Evolutionary conservation across 345 rosid genomes (phyloP).

Genomic region (Litchi chinensis): DNA sequence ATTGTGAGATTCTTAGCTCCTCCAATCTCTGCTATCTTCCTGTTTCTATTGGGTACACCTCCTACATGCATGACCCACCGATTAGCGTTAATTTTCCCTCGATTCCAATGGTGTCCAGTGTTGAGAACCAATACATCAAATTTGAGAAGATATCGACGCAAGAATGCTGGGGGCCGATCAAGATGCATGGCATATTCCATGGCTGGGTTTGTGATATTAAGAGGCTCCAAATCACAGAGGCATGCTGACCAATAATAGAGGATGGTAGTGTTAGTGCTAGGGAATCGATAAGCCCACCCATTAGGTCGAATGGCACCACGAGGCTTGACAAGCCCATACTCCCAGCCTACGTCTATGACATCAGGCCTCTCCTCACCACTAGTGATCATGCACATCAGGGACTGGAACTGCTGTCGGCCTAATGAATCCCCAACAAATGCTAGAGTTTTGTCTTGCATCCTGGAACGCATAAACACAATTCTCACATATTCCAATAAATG

Average conservation of each 20-base stretch:
- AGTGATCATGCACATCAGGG: slow-evolving; percentile 81
- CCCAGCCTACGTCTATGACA: slow-evolving; percentile 60
- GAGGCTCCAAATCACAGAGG: slow-evolving; percentile 67
- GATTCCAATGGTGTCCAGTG: slow-evolving; percentile 86
- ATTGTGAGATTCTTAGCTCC: slow-evolving; percentile 71
- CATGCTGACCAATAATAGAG: slow-evolving; percentile 79
- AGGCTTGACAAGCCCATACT: slow-evolving; percentile 59
- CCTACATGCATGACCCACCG: slow-evolving; percentile 75
- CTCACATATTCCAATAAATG: not conserved
- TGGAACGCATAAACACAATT: slow-evolving; percentile 31
- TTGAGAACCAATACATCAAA: slow-evolving; percentile 72
- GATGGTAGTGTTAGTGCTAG: slow-evolving; percentile 64
- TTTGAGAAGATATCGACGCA: slow-evolving; percentile 54
- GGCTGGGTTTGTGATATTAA: slow-evolving; percentile 45
- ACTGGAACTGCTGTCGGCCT: slow-evolving; percentile 84
- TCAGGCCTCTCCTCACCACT: slow-evolving; percentile 51
- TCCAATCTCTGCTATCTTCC: slow-evolving; percentile 58
- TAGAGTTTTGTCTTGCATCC: slow-evolving; percentile 73
- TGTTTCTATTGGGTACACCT: slow-evolving; percentile 55
- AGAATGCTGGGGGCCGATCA: slow-evolving; percentile 76
- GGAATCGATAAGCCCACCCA: slow-evolving; percentile 82
- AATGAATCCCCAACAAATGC: slow-evolving; percentile 91
- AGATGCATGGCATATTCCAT: slow-evolving; percentile 81
- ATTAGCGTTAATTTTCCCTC: slow-evolving; percentile 67
- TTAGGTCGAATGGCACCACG: slow-evolving; percentile 55